These are phyloP conservation scores for Penicillium simplicissimum DNA, from an alignment of 495 filamentous ascomycete genomes.

Conservation along the genomic window DNA sequence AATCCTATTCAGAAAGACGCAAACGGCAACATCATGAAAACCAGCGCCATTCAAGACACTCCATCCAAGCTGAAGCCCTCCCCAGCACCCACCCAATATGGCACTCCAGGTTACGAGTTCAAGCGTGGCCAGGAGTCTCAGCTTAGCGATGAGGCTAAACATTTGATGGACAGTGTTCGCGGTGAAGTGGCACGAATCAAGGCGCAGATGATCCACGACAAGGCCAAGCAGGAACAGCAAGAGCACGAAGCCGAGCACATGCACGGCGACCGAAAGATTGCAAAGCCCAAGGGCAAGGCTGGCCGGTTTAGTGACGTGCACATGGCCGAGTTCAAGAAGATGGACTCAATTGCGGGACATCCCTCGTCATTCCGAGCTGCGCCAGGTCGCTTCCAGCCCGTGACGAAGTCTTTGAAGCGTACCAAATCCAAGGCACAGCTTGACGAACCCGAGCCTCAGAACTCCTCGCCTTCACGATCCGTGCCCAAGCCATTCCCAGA, in stretches of 20 bases:
- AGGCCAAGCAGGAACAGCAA: constrained; percentile 43
- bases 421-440: constrained; percentile 73
- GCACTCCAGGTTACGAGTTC: constrained; percentile 73
- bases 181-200: constrained; percentile 69
- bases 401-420: constrained; percentile 64
- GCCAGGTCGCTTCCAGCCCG: constrained; percentile 56
- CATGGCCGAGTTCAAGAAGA: constrained; percentile 88
- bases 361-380: constrained; percentile 73
- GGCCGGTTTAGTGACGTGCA: constrained; percentile 79
- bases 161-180: constrained; percentile 75
- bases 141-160: constrained; percentile 71
- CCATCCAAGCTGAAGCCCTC: constrained; percentile 47
- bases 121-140: constrained; percentile 60
- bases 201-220: constrained; percentile 58
- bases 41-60: constrained; percentile 33
- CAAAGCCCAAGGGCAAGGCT: constrained; percentile 72
- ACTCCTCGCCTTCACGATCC: constrained; percentile 38
- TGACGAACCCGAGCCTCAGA: constrained; percentile 51
- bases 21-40: constrained; percentile 41
- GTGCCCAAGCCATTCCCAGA: constrained; percentile 38
- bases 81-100: constrained; percentile 41
- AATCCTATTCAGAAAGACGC: constrained; percentile 56
- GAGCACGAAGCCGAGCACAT: constrained; percentile 36
- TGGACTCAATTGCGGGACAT: constrained; percentile 91
- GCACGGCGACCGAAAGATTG: constrained; percentile 66